phyloP scores from a whole-genome alignment of 345 rosid species.

The Microcos paniculata region DNA sequence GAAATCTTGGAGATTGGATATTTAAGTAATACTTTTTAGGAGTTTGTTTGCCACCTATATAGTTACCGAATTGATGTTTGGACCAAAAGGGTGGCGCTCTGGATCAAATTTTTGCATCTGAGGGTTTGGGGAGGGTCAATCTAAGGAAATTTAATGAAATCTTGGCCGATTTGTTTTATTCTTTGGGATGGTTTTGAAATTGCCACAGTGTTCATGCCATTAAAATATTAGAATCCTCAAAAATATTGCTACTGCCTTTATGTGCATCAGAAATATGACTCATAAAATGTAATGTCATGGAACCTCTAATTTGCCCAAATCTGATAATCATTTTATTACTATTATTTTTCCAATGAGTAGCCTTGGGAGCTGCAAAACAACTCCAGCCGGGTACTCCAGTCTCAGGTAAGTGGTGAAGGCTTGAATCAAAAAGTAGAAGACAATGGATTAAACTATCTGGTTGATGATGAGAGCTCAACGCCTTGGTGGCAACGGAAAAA shows the following conservation, averaged over 20 bases:
- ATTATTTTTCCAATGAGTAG: conserved; percentile 30
- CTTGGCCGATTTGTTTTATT: not conserved
- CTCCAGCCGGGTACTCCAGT: conserved; percentile 37
- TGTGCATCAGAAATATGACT: not conserved
- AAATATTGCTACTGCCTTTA: not conserved
- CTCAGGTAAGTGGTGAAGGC: conserved; percentile 37
- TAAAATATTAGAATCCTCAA: not conserved
- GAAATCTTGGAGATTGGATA: conserved; percentile 6
- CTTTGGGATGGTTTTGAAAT: not conserved
- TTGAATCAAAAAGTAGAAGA: conserved; percentile 37
- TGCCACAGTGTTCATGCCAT: not conserved
- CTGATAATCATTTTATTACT: too few relatives aligned
- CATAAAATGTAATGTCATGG: not conserved
- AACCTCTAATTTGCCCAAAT: not conserved
- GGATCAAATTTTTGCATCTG: not conserved
- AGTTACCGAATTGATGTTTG: conserved; percentile 7
- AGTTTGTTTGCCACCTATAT: not conserved
- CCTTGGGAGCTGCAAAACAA: conserved; percentile 76
- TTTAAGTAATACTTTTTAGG: not conserved
- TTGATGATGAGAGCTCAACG: conserved; percentile 31
- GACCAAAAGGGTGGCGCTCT: not conserved
- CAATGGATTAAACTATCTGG: conserved; percentile 40
- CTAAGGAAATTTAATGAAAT: not conserved
- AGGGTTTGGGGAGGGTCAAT: not conserved
- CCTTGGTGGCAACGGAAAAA: conserved; percentile 86